A percentile compares a stretch with the other conserved stretches of the same genome.
Evolutionary conservation across 441 rosid genomes (phyloP).

Genomic region (Rhodomyrtus psidioides): DNA sequence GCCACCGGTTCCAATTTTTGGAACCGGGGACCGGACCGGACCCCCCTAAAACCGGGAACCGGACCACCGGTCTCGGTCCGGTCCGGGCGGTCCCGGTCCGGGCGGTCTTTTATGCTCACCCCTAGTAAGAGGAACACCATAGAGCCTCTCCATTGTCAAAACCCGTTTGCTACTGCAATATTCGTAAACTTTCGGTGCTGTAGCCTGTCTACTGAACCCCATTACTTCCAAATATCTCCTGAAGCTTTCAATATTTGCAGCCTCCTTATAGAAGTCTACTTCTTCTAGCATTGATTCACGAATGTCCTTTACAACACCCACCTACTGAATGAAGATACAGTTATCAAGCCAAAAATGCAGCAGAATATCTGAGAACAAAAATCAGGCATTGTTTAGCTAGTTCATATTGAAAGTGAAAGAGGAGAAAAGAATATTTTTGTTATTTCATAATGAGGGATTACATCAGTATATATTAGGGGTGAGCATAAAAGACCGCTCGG

Average conservation of each 20-base stretch:
- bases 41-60: too few relatives aligned
- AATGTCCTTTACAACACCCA: constrained; percentile 85
- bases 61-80: too few relatives aligned
- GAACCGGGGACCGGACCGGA: too few relatives aligned
- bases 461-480: too few relatives aligned
- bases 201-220: constrained; percentile 90
- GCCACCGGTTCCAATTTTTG: too few relatives aligned
- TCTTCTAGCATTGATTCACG: constrained; percentile 98
- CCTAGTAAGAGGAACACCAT: constrained; percentile 98
- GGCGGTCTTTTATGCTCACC: too few relatives aligned
- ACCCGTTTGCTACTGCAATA: constrained; percentile 82
- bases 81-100: too few relatives aligned
- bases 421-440: too few relatives aligned
- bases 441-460: too few relatives aligned
- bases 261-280: constrained; percentile 92
- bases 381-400: background rate
- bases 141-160: constrained; percentile 98
- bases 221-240: constrained; percentile 76
- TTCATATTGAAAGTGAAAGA: too few relatives aligned
- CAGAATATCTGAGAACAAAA: background rate
- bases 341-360: background rate
- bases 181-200: constrained; percentile 84
- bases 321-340: constrained; percentile 33
- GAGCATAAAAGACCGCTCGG: too few relatives aligned
- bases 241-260: constrained; percentile 71